phyloP scores from a whole-genome alignment of 495 filamentous ascomycete species.

The Lineolata rhizophorae region DNA sequence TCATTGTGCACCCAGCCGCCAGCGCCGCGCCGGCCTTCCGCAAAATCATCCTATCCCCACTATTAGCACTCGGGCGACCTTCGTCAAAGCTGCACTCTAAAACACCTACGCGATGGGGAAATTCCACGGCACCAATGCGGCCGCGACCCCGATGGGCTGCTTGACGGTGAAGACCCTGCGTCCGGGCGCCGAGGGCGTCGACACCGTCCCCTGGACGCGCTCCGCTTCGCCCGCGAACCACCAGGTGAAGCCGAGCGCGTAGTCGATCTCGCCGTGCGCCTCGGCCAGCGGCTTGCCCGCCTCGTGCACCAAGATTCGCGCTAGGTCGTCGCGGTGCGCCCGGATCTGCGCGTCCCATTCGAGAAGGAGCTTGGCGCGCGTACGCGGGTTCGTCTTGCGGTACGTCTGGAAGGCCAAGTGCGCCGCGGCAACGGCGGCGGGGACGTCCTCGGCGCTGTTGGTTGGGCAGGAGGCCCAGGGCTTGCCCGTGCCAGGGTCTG shows the following conservation, averaged over 20 bases:
- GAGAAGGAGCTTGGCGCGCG: constrained; percentile 37
- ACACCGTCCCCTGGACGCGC: constrained; percentile 38
- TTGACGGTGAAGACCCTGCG: constrained; percentile 49
- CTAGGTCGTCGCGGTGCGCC: constrained; percentile 23
- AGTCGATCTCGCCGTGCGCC: constrained; percentile 24
- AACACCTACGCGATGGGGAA: constrained; percentile 14
- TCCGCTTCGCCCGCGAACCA: constrained; percentile 43
- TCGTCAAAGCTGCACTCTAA: constrained; percentile 13
- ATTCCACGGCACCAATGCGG: constrained; percentile 47
- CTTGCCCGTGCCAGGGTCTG: constrained; percentile 42
- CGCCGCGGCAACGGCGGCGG: constrained; percentile 33
- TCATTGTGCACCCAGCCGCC: constrained; percentile 38
- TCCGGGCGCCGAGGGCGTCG: constrained; percentile 29
- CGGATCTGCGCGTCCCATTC: constrained; percentile 23
- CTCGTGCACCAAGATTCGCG: constrained; percentile 24
- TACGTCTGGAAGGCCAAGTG: constrained; percentile 39
- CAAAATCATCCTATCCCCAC: constrained; percentile 28
- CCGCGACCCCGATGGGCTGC: constrained; percentile 43
- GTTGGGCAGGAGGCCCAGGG: constrained; percentile 42
- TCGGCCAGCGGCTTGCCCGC: constrained; percentile 27
- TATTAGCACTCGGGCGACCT: no score
- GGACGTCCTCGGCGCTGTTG: constrained; percentile 37
- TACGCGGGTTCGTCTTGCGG: constrained; percentile 34
- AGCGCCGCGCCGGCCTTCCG: constrained; percentile 47
- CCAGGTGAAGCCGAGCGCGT: constrained; percentile 24